These are phyloP conservation scores for Aureobasidium sp. DNA, from an alignment of 2,329 filamentous ascomycete genomes.

Conservation along the genomic window DNA sequence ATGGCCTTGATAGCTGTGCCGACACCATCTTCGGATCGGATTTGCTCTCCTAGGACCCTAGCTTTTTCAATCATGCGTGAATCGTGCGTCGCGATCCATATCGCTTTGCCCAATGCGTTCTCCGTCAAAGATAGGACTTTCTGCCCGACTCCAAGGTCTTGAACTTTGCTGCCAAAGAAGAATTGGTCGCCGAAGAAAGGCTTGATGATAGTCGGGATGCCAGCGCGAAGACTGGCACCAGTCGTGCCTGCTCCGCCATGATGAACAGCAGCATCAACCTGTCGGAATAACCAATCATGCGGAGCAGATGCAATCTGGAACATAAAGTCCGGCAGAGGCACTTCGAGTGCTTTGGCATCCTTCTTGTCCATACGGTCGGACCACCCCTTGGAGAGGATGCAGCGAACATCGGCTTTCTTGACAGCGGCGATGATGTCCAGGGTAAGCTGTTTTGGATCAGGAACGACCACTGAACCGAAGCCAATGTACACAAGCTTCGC, in stretches of 20 bases:
- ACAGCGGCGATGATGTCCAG: constrained; percentile 91
- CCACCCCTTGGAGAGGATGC: constrained; percentile 95
- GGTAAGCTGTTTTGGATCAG: constrained; percentile 80
- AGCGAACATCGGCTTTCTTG: constrained; percentile 81
- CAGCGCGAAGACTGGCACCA: constrained; percentile 81
- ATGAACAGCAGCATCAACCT: constrained; percentile 89
- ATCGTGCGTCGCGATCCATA: constrained; percentile 88
- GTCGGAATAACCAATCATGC: constrained; percentile 92
- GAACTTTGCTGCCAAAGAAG: constrained; percentile 85
- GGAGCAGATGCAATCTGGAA: constrained; percentile 74
- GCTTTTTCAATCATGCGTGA: constrained; percentile 89
- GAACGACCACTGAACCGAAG: constrained; percentile 92
- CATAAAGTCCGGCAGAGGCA: constrained; percentile 70
- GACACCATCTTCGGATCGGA: constrained; percentile 85
- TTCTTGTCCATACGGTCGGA: constrained; percentile 68
- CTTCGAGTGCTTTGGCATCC: constrained; percentile 49
- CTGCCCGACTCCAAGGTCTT: constrained; percentile 88
- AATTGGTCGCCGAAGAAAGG: constrained; percentile 98
- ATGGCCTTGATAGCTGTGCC: constrained; percentile 82
- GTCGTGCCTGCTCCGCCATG: constrained; percentile 94
- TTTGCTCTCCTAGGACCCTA: constrained; percentile 70
- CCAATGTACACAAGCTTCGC: constrained; percentile 97
- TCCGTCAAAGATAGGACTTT: constrained; percentile 83
- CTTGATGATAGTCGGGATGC: constrained; percentile 87
- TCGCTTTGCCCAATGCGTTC: constrained; percentile 71